Evolutionary conservation across 2,329 filamentous ascomycete genomes (phyloP), one percentile per base, ranked within the genome.

Genomic region (Catunica adiposa): DNA sequence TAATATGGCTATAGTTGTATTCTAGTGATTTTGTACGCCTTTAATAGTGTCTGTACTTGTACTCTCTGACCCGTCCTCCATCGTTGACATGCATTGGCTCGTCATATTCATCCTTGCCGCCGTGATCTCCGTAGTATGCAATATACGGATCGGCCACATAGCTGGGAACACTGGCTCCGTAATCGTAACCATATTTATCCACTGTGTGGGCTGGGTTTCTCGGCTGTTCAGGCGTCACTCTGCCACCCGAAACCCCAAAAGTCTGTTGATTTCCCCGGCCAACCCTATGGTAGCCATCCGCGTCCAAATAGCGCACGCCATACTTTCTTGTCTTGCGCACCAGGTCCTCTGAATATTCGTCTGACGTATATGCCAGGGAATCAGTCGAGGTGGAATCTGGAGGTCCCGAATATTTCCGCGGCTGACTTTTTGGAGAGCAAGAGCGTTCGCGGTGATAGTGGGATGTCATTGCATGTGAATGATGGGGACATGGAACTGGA

Each of bases 101-200:
- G 20, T 31, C 29, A n/a, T 55, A 59, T 52, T 62, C 59, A 54
- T 62, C 58, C 60, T 61, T 61, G 22, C 46, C 38, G 14, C 46
- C 20, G n/a, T 46, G 23, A 25, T 52, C 48, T 14, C 20, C 3
- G 29, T 51, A 34, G 20, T 40, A 42, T 25, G 8, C 44, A 11
- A 2, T 26, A 7, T 48, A 48, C 9, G 4, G 20, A n/a, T 26
- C 17, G 5, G 20, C 17, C 3, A 17, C 15, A 22, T 44, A 44
- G 8, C 20, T 44, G n/a, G 15, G 20, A 7, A n/a, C 7, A 9
- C 17, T 26, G 25, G 8, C 1, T 26, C 44, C 20, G 17, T 48
- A 48, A 11, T 48, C 44, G 11, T 48, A 23, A 48, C 26, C 17
- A 48, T 26, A 23, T 3, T 25, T 8, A 23, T 48, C 44, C 2